Evolutionary conservation across 768 basidiomycete species (phyloP).

Genomic region (Tulasnella sp.): DNA sequence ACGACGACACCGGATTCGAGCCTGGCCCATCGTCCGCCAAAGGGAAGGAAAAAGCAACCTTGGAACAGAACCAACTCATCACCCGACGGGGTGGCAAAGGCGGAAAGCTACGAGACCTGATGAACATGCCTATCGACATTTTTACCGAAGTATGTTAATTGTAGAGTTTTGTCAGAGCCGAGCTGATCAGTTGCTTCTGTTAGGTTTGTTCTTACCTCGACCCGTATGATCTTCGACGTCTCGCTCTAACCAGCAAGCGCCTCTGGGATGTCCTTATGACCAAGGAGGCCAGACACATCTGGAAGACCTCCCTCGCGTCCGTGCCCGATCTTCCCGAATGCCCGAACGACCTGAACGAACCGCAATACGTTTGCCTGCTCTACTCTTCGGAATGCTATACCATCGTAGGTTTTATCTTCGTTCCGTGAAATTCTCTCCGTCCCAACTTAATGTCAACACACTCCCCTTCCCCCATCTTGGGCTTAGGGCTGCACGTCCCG

Average conservation of each 20-base stretch:
- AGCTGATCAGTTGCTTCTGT: not conserved
- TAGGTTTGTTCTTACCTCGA: conserved; percentile 28
- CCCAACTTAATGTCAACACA: no score
- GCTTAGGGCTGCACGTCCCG: not conserved
- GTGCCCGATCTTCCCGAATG: conserved; percentile 31
- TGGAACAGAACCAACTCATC: not conserved
- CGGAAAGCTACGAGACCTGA: conserved; percentile 34
- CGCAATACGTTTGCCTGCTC: conserved; percentile 30
- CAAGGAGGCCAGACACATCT: not conserved
- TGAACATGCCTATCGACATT: conserved; percentile 38
- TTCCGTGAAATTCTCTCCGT: not conserved
- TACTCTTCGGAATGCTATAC: conserved; percentile 25
- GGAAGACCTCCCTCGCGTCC: conserved; percentile 20
- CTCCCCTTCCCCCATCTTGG: not conserved
- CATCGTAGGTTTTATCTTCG: not conserved
- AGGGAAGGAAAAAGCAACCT: not conserved
- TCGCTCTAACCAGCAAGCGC: conserved; percentile 26
- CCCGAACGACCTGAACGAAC: conserved; percentile 32
- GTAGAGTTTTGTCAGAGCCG: not conserved
- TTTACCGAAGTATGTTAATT: conserved; percentile 31
- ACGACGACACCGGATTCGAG: not conserved
- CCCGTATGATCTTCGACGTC: conserved; percentile 27
- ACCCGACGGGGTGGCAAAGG: not conserved
- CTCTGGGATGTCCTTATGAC: conserved; percentile 25
- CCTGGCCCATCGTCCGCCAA: not conserved